Evolutionary conservation across 2,329 filamentous ascomycete species (phyloP).

Genomic region (Fusarium devonianum): DNA sequence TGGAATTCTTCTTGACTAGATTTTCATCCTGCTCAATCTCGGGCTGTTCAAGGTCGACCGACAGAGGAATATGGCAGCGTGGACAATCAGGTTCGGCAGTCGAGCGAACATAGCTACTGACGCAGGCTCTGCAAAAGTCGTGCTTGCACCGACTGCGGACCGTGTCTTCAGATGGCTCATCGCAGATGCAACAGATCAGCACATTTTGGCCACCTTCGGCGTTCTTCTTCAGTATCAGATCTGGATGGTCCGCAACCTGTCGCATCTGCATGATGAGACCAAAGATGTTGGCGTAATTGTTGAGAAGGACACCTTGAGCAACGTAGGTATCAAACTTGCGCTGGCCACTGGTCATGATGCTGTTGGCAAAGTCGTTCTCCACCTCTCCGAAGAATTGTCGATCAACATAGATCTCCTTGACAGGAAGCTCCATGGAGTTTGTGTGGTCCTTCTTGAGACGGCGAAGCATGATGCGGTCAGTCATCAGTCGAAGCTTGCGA

Average conservation of each 20-base stretch:
- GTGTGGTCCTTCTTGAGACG: slow-evolving; percentile 94
- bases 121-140: slow-evolving; percentile 63
- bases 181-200: slow-evolving; percentile 91
- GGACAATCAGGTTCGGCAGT: slow-evolving; percentile 84
- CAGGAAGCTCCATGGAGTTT: slow-evolving; percentile 92
- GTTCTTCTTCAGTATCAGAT: slow-evolving; percentile 90
- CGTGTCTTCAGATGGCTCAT: slow-evolving; percentile 94
- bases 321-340: slow-evolving; percentile 97
- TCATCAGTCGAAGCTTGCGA: slow-evolving; percentile 83
- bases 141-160: slow-evolving; percentile 92
- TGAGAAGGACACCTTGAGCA: slow-evolving; percentile 88
- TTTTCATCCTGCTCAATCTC: slow-evolving; percentile 92
- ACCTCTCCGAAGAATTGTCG: slow-evolving; percentile 97
- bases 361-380: slow-evolving; percentile 92
- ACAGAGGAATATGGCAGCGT: slow-evolving; percentile 86
- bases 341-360: slow-evolving; percentile 91
- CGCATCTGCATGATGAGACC: slow-evolving; percentile 99
- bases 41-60: slow-evolving; percentile 92
- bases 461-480: slow-evolving; percentile 92
- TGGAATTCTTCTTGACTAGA: slow-evolving; percentile 90
- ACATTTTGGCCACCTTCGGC: slow-evolving; percentile 87
- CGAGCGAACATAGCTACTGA: slow-evolving; percentile 69
- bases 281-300: slow-evolving; percentile 99
- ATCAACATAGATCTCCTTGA: slow-evolving; percentile 91
- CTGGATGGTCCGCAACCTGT: slow-evolving; percentile 95